A percentile compares a stretch with the other conserved stretches of the same genome.
phyloP scores from a whole-genome alignment of 192 early-diverging fungal species.

The Spizellomyces sp. region DNA sequence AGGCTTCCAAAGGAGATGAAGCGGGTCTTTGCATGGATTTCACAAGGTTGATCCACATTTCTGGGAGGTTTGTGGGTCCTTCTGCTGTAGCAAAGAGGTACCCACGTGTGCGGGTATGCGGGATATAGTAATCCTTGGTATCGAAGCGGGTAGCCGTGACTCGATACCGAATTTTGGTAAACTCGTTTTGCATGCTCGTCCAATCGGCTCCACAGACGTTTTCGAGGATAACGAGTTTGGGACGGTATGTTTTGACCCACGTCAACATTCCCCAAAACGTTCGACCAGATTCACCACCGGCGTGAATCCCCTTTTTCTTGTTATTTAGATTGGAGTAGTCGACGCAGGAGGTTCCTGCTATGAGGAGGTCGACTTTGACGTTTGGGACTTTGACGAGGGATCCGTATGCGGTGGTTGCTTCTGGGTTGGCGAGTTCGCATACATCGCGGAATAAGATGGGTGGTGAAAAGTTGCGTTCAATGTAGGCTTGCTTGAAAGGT shows the following conservation, averaged over 20 bases:
- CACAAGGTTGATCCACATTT: constrained; percentile 35
- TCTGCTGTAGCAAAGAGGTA: constrained; percentile 41
- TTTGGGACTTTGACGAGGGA: constrained; percentile 40
- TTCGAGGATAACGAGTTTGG: constrained; percentile 47
- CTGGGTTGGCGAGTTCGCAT: constrained; percentile 37
- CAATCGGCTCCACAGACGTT: constrained; percentile 48
- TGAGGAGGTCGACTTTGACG: constrained; percentile 40
- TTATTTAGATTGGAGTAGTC: constrained; percentile 53
- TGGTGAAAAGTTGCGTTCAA: constrained; percentile 52
- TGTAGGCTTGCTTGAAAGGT: constrained; percentile 56
- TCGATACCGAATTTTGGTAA: constrained; percentile 35
- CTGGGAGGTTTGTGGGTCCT: constrained; percentile 6
- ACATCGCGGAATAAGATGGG: constrained; percentile 53
- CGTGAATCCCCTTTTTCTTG: constrained; percentile 41
- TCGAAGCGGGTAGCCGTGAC: constrained; percentile 32
- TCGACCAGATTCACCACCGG: constrained; percentile 46
- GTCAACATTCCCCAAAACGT: constrained; percentile 50
- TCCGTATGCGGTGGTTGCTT: constrained; percentile 49
- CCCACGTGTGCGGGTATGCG: constrained; percentile 49
- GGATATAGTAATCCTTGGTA: constrained; percentile 53
- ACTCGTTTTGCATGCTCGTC: constrained; percentile 27
- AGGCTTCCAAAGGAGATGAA: constrained; percentile 47
- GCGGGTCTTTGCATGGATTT: constrained; percentile 30
- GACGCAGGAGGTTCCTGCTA: constrained; percentile 54
- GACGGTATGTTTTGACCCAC: constrained; percentile 43